A percentile compares a stretch with the other conserved stretches of the same genome.
These are phyloP conservation scores for Chlorella sp. DNA, from an alignment of 139 green algal species.

Conservation along the genomic window DNA sequence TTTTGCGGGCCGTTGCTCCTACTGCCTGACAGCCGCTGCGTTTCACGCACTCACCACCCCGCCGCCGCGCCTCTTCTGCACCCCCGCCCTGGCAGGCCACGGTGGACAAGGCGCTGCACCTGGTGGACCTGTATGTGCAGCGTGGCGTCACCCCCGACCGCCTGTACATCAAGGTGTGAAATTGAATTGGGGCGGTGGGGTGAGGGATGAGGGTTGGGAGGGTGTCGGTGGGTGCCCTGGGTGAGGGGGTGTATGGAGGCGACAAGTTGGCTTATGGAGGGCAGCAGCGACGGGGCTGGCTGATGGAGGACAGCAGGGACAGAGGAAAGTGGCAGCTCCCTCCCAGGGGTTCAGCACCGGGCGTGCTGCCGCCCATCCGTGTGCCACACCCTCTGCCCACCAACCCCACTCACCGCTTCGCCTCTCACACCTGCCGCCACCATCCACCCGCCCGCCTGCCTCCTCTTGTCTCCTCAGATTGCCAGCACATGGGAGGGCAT, in stretches of 20 bases:
- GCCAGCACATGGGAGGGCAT: conserved; percentile 91
- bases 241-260: background rate
- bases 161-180: conserved; percentile 66
- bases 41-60: background rate
- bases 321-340: too few species aligned
- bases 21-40: background rate
- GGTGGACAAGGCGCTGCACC: conserved; percentile 76
- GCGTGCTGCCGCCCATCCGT: too few species aligned
- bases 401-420: too few species aligned
- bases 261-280: too few species aligned
- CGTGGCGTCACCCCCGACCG: conserved; percentile 57
- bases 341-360: too few species aligned
- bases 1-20: background rate
- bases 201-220: too few species aligned
- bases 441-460: background rate
- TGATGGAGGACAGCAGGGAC: too few species aligned
- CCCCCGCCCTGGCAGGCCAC: conserved; percentile 48
- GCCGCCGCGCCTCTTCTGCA: background rate
- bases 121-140: conserved; percentile 77
- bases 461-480: conserved; percentile 56
- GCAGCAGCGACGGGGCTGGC: too few species aligned
- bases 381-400: too few species aligned
- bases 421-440: background rate
- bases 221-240: background rate
- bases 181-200: background rate